A percentile compares a stretch with the other conserved stretches of the same genome.
Conservation (phyloP, 345 rosid genomes). For the Melaleuca quinquenervia region DNA sequence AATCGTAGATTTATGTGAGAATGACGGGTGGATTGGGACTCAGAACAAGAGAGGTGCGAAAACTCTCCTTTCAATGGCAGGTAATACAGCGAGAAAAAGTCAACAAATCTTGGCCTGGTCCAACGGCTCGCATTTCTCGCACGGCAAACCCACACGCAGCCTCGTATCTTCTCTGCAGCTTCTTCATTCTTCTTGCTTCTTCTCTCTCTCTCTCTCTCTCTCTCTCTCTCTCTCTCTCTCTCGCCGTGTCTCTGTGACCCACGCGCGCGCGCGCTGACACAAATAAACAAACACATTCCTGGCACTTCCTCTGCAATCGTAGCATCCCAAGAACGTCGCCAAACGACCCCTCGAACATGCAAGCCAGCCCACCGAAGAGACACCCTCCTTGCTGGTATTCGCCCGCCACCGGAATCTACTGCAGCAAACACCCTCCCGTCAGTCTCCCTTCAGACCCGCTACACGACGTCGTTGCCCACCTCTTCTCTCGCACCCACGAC, state of each 20-base stretch:
- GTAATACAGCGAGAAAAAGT: not conserved
- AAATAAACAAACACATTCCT: not conserved
- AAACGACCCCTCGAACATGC: not conserved
- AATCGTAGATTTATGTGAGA: too few species aligned
- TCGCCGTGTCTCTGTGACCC: not conserved
- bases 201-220: not conserved
- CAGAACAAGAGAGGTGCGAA: too few species aligned
- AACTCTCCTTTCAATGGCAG: not conserved
- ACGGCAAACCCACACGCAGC: not conserved
- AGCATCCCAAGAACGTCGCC: not conserved
- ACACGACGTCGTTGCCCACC: slow-evolving; percentile 52
- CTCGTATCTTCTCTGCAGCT: not conserved
- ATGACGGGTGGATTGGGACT: too few species aligned
- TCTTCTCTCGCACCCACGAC: slow-evolving; percentile 44
- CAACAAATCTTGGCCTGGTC: not conserved
- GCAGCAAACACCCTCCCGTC: slow-evolving; percentile 34
- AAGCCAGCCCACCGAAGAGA: not conserved
- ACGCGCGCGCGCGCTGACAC: not conserved
- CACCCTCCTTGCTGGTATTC: slow-evolving; percentile 25
- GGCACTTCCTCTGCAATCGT: not conserved
- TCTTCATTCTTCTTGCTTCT: not conserved
- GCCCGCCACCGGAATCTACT: slow-evolving; percentile 49
- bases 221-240: not conserved
- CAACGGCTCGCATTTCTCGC: not conserved
- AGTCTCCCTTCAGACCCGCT: slow-evolving; percentile 38